Percentiles rank a stretch among this genome's conserved stretches.
phyloP scores from a whole-genome alignment of 257 asterid genomes.

The Lycium ferocissimum region DNA sequence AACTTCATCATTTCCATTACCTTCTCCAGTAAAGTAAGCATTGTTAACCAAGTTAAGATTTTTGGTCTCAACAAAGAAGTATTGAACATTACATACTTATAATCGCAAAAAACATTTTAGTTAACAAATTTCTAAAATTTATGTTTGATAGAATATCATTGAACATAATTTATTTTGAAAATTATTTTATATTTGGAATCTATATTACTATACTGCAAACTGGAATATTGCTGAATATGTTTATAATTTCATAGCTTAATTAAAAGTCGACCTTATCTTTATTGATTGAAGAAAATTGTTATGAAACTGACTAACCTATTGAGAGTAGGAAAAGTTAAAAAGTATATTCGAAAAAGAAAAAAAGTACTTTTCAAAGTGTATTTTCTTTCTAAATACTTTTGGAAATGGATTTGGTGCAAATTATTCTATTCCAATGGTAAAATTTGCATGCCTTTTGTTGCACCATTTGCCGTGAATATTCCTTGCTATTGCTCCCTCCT shows the following conservation, averaged over 20 bases:
- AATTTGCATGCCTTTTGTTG: neutral
- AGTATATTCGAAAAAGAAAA: no score
- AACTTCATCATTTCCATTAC: no score
- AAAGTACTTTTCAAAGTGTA: neutral
- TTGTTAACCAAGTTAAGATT: no score
- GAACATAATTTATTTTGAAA: neutral
- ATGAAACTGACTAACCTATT: no score
- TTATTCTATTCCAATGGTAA: neutral
- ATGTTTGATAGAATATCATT: neutral
- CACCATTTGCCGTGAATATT: neutral
- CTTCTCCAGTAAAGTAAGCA: no score
- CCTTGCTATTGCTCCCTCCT: neutral
- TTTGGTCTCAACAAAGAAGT: no score
- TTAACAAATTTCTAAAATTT: neutral
- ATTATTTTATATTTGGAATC: neutral
- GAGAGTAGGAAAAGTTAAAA: no score
- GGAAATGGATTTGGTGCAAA: neutral
- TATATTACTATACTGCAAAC: neutral
- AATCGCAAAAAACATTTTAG: neutral
- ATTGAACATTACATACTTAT: neutral
- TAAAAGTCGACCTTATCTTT: neutral
- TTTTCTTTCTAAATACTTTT: neutral
- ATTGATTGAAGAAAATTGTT: no score
- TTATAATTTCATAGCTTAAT: neutral
- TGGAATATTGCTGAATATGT: neutral